Evolutionary conservation across 1,284 basidiomycete species (phyloP).

Genomic region (Leccinum subfulvum): DNA sequence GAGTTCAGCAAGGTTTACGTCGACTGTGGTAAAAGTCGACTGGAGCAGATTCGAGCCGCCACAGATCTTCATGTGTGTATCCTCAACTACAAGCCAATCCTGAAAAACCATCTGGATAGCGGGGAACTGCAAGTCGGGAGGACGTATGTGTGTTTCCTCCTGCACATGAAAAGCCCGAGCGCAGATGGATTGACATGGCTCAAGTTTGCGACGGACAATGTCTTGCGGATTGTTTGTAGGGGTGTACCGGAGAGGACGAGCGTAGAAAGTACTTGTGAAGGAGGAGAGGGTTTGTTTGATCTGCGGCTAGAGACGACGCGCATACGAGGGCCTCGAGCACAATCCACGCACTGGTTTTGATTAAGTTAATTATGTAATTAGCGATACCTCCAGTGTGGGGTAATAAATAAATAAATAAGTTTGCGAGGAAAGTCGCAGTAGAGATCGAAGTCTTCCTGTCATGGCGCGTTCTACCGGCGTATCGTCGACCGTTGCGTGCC

Average conservation of each 20-base stretch:
- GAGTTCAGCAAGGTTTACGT: slow-evolving; percentile 16
- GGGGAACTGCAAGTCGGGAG: slow-evolving; percentile 18
- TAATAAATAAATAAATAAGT: no score
- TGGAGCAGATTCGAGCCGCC: slow-evolving; percentile 12
- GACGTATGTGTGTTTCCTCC: slow-evolving; percentile 26
- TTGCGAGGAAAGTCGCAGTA: no score
- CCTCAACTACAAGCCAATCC: slow-evolving; percentile 22
- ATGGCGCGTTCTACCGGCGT: no score
- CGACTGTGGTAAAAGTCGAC: slow-evolving; percentile 18
- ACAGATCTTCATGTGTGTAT: slow-evolving; percentile 23
- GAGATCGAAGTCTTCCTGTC: no score
- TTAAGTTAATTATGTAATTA: neutral
- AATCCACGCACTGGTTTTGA: neutral
- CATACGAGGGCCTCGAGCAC: neutral
- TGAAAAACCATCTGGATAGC: neutral
- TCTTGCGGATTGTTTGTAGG: slow-evolving; percentile 16
- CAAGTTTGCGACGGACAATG: slow-evolving; percentile 27
- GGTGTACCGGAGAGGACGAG: neutral
- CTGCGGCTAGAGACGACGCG: neutral
- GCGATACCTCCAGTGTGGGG: no score
- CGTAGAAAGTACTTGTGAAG: neutral
- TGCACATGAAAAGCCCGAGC: slow-evolving; percentile 12
- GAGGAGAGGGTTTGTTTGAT: neutral
- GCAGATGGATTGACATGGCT: slow-evolving; percentile 21
- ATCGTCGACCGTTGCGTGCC: no score